Base-by-base conservation (phyloP, 2,329 filamentous ascomycete species). In the Zasmidium cellare region DNA sequence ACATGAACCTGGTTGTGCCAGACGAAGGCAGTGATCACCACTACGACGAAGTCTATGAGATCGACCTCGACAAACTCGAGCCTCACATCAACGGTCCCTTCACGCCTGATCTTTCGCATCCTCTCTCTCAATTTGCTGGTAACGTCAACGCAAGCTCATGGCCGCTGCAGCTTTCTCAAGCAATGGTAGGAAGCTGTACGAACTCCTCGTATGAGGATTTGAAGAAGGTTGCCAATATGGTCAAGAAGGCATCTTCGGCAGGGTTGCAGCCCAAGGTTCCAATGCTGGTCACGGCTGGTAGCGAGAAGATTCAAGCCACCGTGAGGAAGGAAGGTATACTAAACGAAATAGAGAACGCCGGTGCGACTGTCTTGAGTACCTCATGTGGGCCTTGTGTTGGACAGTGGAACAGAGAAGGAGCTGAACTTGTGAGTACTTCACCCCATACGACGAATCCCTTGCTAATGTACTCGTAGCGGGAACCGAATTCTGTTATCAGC, bases 11-110 rank as follows among this genome's bases (percentile, higher is more conserved):
- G 71, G 89, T 99, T 64, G 86, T 85, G 59, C 87, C 90, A 74
- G 94, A 99, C 68, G 83, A 94, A 78, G 91, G 91, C 68, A 90
- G 91, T 67, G 87, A 97, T 79, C 3, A n/a, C 11, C 35, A 48
- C 28, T 99, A 97, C 77, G 94, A 99, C 77, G 85, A 97, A 80
- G 78, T 97, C 67, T 91, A 97, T 71, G 93, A 97, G 80, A 91
- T 99, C 80, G 93, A 99, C 82, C 86, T 99, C 56, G 89, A 86
- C 58, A 89, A 93, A 78, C 88, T 99, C 50, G 94, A 99, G 82
- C 94, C 94, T 67, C 91, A 97, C 76, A 92, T 99, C 82, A 99
- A 99, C 82, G 94, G 94, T 66, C 94, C 94, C 65, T 97, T 97
- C 86, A 99, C 94, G 23, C 94, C 94, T 61, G 94, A 99, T 86